Evolutionary conservation across 805 yeast genomes (phyloP), one percentile per base, ranked within the genome.

Genomic region (Myxozyma sirexii): DNA sequence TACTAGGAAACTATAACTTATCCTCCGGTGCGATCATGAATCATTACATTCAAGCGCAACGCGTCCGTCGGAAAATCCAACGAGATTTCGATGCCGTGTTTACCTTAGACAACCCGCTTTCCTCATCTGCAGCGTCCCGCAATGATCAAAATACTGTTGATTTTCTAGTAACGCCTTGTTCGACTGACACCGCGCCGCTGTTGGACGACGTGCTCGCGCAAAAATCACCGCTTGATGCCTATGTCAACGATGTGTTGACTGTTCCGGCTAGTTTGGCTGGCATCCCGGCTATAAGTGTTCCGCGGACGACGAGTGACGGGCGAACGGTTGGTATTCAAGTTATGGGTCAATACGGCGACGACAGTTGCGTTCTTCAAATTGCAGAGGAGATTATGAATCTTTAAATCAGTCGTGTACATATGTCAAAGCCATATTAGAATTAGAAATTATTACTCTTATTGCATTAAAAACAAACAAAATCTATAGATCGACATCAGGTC

Each of bases 211-310:
- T 77, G 56, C 59, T 65, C 8, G 67, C 70, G 5, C 76, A 78
- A 23, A 67, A 71, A 5, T 63, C 70, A 21, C 64, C 70, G 4
- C 77, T 87, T 3, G 83, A 83, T 47, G 80, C 86, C 17, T 91
- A 88, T 67, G 77, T 86, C 54, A 88, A 90, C 71, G 99, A 94
- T 72, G 83, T 88, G 0, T 79, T 91, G 57, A 90, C 97, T 0
- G 87, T 91, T 3, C 97, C 99, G 0, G 88, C 94, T 42, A 91
- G 96, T 1, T 74, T 96, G 59, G 96, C 96, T 0, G 98, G 98
- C 0, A 72, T 93, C 1, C 99, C 99, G 0, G 83, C 96, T 0
- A 79, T 93, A 10, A 81, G 87, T 1, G 75, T 92, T 1, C 99
- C 99, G 0, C 79, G 80, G 67, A 69, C 67, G 1, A 13, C 39